These are phyloP conservation scores for Fusarium begoniae DNA, from an alignment of 2,329 filamentous ascomycete genomes.

Conservation along the genomic window DNA sequence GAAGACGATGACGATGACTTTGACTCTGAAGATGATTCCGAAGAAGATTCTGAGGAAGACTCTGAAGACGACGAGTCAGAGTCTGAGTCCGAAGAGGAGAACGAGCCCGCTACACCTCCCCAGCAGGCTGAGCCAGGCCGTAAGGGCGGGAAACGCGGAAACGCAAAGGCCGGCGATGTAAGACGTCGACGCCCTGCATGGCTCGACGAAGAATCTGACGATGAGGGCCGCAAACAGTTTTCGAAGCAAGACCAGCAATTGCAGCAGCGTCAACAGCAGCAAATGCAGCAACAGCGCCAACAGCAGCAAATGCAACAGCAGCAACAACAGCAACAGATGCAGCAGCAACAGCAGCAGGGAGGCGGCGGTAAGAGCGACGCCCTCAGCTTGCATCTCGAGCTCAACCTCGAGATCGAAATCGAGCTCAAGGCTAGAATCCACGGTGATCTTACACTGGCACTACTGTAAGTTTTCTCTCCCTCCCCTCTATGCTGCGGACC, in stretches of 20 bases:
- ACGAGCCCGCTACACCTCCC: slow-evolving; percentile 39
- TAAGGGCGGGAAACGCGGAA: slow-evolving; percentile 3
- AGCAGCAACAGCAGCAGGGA: slow-evolving; percentile 25
- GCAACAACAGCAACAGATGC: slow-evolving; percentile 32
- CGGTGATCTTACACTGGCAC: slow-evolving; percentile 81
- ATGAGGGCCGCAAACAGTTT: slow-evolving; percentile 28
- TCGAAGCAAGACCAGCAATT: slow-evolving; percentile 6
- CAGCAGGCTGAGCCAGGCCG: slow-evolving; percentile 22
- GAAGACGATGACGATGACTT: slow-evolving; percentile 31
- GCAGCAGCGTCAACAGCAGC: slow-evolving; percentile 8
- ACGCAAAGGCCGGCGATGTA: slow-evolving; percentile 16
- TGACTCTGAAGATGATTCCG: slow-evolving; percentile 30
- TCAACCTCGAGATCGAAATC: slow-evolving; percentile 86
- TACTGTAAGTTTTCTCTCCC: slow-evolving; percentile 58
- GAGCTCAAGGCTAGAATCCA: slow-evolving; percentile 87
- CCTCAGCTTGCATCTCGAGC: slow-evolving; percentile 76
- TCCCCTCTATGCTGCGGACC: neutral
- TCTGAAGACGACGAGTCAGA: slow-evolving; percentile 36
- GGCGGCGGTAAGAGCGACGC: slow-evolving; percentile 39
- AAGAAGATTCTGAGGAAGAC: slow-evolving; percentile 27
- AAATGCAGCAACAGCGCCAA: slow-evolving; percentile 4
- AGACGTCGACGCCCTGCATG: slow-evolving; percentile 33
- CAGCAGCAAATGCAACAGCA: slow-evolving; percentile 32
- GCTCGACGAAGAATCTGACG: slow-evolving; percentile 39
- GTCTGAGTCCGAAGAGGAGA: slow-evolving; percentile 37